These are phyloP conservation scores for Ampelocalamus luodianensis DNA, from an alignment of 176 grass and related monocot species.

Conservation along the genomic window DNA sequence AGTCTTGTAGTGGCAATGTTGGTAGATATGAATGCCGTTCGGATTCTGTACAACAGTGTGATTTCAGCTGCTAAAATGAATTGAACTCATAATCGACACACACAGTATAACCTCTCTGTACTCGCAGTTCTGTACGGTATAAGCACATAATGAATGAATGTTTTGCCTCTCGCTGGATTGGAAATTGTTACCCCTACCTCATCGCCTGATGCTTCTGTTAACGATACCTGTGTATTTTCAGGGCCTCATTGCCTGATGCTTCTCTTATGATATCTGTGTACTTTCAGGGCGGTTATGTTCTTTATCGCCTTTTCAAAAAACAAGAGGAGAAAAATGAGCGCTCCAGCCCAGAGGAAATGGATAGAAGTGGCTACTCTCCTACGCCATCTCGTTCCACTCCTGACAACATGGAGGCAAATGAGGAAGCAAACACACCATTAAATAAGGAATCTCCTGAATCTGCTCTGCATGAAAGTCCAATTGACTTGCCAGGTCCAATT, in stretches of 20 bases:
- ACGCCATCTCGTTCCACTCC: constrained; percentile 74
- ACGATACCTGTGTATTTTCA: background rate
- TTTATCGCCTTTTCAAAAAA: constrained; percentile 84
- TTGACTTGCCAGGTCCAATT: constrained; percentile 45
- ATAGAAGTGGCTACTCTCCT: constrained; percentile 68
- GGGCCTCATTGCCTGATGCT: constrained; percentile 15
- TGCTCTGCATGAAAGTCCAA: constrained; percentile 52
- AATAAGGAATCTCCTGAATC: constrained; percentile 63
- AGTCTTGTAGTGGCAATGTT: background rate
- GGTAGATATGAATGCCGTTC: background rate
- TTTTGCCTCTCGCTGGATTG: constrained; percentile 1
- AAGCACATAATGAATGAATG: background rate
- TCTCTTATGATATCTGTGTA: constrained; percentile 26
- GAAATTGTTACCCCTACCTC: background rate
- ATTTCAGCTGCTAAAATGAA: constrained; percentile 32
- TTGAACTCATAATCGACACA: background rate
- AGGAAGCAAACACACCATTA: constrained; percentile 55
- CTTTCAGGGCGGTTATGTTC: constrained; percentile 88
- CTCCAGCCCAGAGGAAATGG: constrained; percentile 60
- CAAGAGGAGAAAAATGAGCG: constrained; percentile 59
- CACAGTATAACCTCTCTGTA: background rate
- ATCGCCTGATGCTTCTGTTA: background rate
- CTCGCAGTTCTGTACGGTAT: background rate
- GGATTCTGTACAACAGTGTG: background rate
- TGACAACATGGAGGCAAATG: constrained; percentile 53